Evolutionary conservation across 805 yeast species (phyloP), one percentile per base, ranked within the genome.

Genomic region (Maudiozyma barnettii): DNA sequence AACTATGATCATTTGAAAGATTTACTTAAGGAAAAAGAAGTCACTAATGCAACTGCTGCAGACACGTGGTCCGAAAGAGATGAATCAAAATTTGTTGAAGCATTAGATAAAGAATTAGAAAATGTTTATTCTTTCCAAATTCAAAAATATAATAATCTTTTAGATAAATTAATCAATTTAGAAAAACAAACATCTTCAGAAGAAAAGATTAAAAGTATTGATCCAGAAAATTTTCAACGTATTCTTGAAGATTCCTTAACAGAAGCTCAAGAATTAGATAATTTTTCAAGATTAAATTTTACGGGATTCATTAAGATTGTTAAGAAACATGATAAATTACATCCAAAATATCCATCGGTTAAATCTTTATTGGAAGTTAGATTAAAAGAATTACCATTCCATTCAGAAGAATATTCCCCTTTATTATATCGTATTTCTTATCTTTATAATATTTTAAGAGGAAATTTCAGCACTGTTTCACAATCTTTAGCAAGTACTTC

Each of bases 291-390:
- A 59, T 68, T 91, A 55, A 93, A 93, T 68, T 93, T 83, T 70
- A 91, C 99, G 13, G 99, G 97, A 1, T 91, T 93, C 69, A 76
- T 81, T 58, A 93, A 93, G 64, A 87, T 93, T 56, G 97, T 90
- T 54, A 90, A 91, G 70, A 91, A 91, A 68, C 99, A 93, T 62
- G 98, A 93, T 68, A 79, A 96, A 45, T 66, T 91, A 53, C 97
- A 90, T 66, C 77, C 89, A 30, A 75, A 79, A 53, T 93, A 84
- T 66, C 69, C 66, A 14, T 83, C 93, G n/a, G 97, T 91, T 21
- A 83, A 80, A 63, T 95, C 98, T 0, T 69, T 93, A 56, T 71
- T 93, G 57, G 86, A 87, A 54, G 96, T 91, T 26, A 76, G 99
- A 57, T 74, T 93, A 67, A 83, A 82, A 60, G 82, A 81, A 44